phyloP scores from a whole-genome alignment of 768 basidiomycete genomes.

The Rhizopogon vulgaris region DNA sequence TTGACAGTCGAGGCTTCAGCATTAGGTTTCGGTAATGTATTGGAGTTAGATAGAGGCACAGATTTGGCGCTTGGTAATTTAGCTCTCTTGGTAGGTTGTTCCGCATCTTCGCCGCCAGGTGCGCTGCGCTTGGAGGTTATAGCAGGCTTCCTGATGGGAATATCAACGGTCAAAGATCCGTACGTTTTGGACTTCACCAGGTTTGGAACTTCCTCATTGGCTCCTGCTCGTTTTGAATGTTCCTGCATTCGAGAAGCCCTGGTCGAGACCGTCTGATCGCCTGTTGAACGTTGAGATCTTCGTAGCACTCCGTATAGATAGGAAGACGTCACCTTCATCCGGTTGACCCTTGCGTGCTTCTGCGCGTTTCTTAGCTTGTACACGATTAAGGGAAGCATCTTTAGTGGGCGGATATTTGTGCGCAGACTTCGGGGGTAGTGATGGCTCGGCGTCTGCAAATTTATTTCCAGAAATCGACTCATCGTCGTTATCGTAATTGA shows the following conservation, averaged over 20 bases:
- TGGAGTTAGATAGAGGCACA: neutral
- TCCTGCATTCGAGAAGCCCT: neutral
- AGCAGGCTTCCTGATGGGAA: neutral
- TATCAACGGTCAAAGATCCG: neutral
- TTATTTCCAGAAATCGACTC: neutral
- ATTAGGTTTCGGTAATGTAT: neutral
- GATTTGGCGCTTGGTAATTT: constrained; percentile 1
- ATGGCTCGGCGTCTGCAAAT: neutral
- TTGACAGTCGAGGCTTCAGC: neutral
- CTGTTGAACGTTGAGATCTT: neutral
- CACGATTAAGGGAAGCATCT: neutral
- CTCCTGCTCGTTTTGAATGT: neutral
- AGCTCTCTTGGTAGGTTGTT: constrained; percentile 12
- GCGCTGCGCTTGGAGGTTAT: neutral
- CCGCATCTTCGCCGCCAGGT: neutral
- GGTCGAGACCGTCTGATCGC: neutral
- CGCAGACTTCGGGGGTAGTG: neutral
- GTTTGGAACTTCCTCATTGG: neutral
- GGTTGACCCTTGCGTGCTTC: neutral
- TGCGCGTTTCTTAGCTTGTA: neutral
- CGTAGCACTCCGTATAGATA: neutral
- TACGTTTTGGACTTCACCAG: neutral
- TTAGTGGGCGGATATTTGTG: neutral
- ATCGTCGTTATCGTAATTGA: neutral
- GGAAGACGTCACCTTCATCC: neutral